Percentiles rank a stretch among this genome's conserved stretches.
phyloP scores from a whole-genome alignment of 108 stramenopile genomes.

The Aurantiochytrium sp. region DNA sequence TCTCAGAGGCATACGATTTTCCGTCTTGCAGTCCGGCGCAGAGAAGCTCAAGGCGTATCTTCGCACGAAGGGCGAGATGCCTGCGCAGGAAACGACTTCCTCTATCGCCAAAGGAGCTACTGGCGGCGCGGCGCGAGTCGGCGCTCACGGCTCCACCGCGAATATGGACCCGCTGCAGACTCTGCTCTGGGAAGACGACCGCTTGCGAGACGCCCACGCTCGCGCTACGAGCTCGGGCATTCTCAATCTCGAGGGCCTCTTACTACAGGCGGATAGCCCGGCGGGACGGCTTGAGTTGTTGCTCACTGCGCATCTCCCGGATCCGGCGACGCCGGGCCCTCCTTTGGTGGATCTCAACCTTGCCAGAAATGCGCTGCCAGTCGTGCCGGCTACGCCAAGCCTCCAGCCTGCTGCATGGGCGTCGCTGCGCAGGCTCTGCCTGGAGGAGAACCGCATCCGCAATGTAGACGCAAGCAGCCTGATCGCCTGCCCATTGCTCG shows the following conservation, averaged over 20 bases:
- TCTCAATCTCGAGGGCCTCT: background rate
- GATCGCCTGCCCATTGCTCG: background rate
- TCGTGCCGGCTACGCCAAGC: background rate
- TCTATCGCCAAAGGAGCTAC: too few species aligned
- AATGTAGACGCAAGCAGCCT: background rate
- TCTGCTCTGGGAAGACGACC: background rate
- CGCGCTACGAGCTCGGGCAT: background rate
- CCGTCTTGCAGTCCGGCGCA: background rate
- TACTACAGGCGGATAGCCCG: background rate
- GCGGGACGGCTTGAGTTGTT: background rate
- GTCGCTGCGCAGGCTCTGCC: background rate
- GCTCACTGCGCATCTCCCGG: background rate
- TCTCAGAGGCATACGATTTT: background rate
- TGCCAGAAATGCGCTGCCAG: background rate
- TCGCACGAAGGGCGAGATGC: background rate
- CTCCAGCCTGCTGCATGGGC: background rate
- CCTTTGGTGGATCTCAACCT: background rate
- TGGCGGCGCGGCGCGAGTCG: too few species aligned
- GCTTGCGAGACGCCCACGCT: background rate
- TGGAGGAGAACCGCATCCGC: background rate
- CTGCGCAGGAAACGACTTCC: too few species aligned
- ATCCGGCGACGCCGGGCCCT: background rate
- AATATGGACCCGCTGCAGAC: conserved; percentile 1
- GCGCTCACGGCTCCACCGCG: background rate
- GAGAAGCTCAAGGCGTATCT: conserved; percentile 26